Percentiles rank a stretch among this genome's conserved stretches.
Evolutionary conservation across 2,329 filamentous ascomycete genomes (phyloP).

Genomic region (Magnaporthiopsis poae): DNA sequence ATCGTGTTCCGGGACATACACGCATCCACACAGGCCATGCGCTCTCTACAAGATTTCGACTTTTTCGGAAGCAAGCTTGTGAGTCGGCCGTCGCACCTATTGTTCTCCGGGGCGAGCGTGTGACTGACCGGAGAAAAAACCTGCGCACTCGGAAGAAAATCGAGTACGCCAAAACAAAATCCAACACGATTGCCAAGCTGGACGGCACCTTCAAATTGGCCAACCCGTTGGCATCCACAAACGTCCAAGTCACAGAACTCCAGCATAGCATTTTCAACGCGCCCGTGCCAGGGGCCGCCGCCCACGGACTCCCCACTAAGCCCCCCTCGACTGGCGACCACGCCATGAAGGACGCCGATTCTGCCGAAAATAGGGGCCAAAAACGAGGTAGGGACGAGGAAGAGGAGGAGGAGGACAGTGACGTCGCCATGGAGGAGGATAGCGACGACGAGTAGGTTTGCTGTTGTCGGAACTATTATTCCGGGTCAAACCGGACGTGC

Average conservation of each 20-base stretch:
- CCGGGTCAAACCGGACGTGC: background rate
- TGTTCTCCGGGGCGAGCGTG: background rate
- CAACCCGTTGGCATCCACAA: constrained; percentile 38
- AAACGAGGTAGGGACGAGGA: constrained; percentile 66
- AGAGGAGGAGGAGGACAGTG: constrained; percentile 52
- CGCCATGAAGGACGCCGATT: constrained; percentile 24
- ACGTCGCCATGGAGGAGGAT: constrained; percentile 58
- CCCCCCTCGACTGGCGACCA: constrained; percentile 38
- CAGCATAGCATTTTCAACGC: constrained; percentile 75
- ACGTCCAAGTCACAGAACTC: constrained; percentile 58
- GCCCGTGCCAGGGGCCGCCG: constrained; percentile 40
- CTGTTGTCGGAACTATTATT: background rate
- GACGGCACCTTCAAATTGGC: constrained; percentile 80
- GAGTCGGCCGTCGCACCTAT: constrained; percentile 23
- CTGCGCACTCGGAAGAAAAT: constrained; percentile 55
- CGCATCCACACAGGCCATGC: constrained; percentile 87
- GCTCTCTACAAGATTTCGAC: constrained; percentile 72
- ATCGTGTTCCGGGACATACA: constrained; percentile 83
- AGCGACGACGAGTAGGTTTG: constrained; percentile 54
- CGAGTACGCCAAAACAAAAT: constrained; percentile 81
- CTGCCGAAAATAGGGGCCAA: constrained; percentile 45
- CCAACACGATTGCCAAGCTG: constrained; percentile 77
- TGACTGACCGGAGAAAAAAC: background rate
- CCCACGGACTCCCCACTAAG: constrained; percentile 36
- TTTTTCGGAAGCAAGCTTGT: constrained; percentile 83